Conservation (phyloP, 2,329 filamentous ascomycete genomes). For the Xylaria sp. region DNA sequence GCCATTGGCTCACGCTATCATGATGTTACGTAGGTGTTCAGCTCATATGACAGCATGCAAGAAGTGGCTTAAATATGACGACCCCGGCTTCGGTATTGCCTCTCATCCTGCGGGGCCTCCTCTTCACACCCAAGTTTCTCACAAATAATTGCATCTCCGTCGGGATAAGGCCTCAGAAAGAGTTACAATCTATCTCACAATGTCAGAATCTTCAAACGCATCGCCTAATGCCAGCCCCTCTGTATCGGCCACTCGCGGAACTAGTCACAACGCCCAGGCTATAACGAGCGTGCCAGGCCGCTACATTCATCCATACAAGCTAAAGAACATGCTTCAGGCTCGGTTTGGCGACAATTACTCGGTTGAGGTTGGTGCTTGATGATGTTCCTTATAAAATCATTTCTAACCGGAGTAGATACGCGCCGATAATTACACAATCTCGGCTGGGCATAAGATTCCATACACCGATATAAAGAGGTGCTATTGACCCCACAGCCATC, state of each 20-base stretch:
- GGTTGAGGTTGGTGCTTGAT: conserved; percentile 18
- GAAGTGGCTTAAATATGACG: too few relatives aligned
- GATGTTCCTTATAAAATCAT: too few relatives aligned
- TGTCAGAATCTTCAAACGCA: background rate
- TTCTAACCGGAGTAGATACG: conserved; percentile 4
- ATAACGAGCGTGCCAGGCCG: conserved; percentile 17
- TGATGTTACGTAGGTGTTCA: too few relatives aligned
- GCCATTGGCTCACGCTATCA: too few relatives aligned
- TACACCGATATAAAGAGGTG: conserved; percentile 11
- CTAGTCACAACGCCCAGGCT: background rate
- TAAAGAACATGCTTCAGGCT: conserved; percentile 6
- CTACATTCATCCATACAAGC: conserved; percentile 18
- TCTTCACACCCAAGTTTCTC: too few relatives aligned
- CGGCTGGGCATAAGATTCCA: conserved; percentile 3
- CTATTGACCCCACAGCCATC: too few relatives aligned
- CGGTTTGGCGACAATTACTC: conserved; percentile 18
- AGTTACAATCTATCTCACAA: too few relatives aligned
- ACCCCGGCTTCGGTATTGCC: too few relatives aligned
- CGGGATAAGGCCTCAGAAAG: too few relatives aligned
- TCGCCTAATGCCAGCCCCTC: background rate
- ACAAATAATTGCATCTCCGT: too few relatives aligned
- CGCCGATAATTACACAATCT: conserved; percentile 13
- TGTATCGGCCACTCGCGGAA: background rate
- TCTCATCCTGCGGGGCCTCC: too few relatives aligned
- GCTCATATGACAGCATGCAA: too few relatives aligned